Base-by-base conservation (phyloP, 805 yeast genomes). In the Candida sakaeoensis region DNA sequence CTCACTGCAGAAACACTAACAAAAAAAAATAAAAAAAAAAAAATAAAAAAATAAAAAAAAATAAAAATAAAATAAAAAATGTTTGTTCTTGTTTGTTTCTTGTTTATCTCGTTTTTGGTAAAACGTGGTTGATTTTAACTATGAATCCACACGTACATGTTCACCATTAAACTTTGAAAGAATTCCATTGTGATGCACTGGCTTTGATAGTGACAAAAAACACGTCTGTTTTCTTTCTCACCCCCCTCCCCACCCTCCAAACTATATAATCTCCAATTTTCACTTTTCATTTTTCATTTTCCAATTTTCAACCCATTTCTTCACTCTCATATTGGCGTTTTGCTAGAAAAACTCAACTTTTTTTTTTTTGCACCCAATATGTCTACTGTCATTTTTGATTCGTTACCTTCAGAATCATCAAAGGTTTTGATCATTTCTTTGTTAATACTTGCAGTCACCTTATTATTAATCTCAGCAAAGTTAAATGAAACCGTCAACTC, bases 401-500 rank as follows among this genome's bases (percentile, higher is more conserved):
- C 39, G 4, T 29, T 38, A 16, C 45, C 47, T 16, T 32, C 44
- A 12, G 54, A 49, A 16, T 31, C 44, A 19, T 40, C 55, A 33
- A 50, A 53, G 36, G 8, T 47, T 2, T 48, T 47, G 24, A 33
- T 51, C 19, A 45, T 49, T 14, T 50, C 56, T 18, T 43, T 47
- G 8, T 44, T 51, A 26, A 44, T 54, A 10, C 29, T 50, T 23
- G 47, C 50, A 8, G 45, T 48, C 18, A 46, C 45, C 31, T 40
- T 50, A 22, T 31, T 50, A 23, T 41, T 48, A 27, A 31, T 52
- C 4, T 37, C 47, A 4, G 40, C 55, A n/a, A 50, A 48, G 14
- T 34, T 55, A 43, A 53, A 47, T 43, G 46, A 51, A 21, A 46
- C 49, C 17, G 39, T 57, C 33, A 53, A 51, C 27, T 57, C 70